Evolutionary conservation across 345 rosid genomes (phyloP).

Genomic region (Boechera retrofracta): DNA sequence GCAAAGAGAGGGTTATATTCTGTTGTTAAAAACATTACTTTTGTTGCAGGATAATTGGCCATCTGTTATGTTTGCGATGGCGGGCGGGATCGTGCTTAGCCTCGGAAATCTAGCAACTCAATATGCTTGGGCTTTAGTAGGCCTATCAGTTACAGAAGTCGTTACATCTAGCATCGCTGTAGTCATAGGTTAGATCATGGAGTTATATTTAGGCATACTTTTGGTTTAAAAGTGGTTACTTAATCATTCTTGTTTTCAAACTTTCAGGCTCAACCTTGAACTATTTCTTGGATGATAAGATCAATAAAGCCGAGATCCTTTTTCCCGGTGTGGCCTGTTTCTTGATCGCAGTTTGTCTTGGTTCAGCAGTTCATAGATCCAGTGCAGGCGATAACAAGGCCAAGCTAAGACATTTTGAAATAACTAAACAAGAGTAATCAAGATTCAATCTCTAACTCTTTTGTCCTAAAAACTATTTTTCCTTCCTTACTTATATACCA

Average conservation of each 20-base stretch:
- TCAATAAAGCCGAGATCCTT: constrained; percentile 67
- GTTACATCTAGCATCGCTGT: constrained; percentile 68
- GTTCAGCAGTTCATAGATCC: constrained; percentile 69
- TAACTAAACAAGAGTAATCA: constrained; percentile 12
- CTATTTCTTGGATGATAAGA: constrained; percentile 73
- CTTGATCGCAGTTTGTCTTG: constrained; percentile 72
- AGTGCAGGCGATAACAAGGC: constrained; percentile 65
- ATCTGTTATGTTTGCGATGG: constrained; percentile 76
- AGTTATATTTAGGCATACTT: not conserved
- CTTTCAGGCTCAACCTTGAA: constrained; percentile 66
- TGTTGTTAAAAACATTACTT: not conserved
- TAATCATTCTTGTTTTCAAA: not conserved
- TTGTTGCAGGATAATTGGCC: constrained; percentile 69
- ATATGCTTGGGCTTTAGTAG: constrained; percentile 78
- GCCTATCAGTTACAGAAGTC: constrained; percentile 75
- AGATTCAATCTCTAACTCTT: not conserved
- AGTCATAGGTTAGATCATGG: constrained; percentile 56
- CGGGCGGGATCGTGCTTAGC: constrained; percentile 74
- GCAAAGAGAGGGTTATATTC: not conserved
- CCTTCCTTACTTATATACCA: not conserved
- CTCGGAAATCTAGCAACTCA: constrained; percentile 71
- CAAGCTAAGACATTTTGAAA: constrained; percentile 50
- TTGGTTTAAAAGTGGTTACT: not conserved
- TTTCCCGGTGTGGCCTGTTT: constrained; percentile 81
- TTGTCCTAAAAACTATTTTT: not conserved